Evolutionary conservation across 305 asterid genomes (phyloP).

Genomic region (Euphrasia arctica): DNA sequence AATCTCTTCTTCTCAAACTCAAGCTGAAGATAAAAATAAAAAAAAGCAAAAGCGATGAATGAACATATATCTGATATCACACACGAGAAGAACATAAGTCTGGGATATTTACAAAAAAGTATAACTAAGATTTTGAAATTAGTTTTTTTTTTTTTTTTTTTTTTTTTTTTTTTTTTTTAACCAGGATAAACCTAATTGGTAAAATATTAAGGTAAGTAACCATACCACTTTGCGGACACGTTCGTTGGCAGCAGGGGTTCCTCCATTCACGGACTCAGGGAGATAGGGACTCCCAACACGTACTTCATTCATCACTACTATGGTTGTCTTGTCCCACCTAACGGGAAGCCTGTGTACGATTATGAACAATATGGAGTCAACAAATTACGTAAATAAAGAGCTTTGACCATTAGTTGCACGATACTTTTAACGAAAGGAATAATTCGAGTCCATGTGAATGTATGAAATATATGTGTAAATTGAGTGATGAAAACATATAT

Average conservation of each 20-base stretch:
- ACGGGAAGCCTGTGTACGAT: conserved; percentile 63
- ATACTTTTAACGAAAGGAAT: neutral
- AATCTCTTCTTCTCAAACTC: conserved; percentile 75
- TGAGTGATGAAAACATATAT: neutral
- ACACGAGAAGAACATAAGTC: neutral
- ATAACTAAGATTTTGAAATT: neutral
- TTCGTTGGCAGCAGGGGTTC: conserved; percentile 82
- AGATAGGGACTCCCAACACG: conserved; percentile 79
- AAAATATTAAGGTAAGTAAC: conserved; percentile 2
- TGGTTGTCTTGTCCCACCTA: conserved; percentile 74
- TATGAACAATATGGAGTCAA: neutral
- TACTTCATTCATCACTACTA: conserved; percentile 85
- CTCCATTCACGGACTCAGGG: conserved; percentile 72
- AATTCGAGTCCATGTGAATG: neutral
- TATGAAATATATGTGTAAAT: neutral
- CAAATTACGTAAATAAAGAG: neutral
- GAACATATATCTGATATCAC: neutral
- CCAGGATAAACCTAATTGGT: neutral
- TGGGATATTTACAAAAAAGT: neutral
- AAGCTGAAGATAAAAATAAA: conserved; percentile 36
- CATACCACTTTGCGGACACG: conserved; percentile 88
- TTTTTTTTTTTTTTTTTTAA: neutral
- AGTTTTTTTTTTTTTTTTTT: neutral
- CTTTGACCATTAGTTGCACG: neutral
- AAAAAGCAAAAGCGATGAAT: neutral